phyloP scores from a whole-genome alignment of 2,329 filamentous ascomycete species.

The Sporothrix variecibatus region DNA sequence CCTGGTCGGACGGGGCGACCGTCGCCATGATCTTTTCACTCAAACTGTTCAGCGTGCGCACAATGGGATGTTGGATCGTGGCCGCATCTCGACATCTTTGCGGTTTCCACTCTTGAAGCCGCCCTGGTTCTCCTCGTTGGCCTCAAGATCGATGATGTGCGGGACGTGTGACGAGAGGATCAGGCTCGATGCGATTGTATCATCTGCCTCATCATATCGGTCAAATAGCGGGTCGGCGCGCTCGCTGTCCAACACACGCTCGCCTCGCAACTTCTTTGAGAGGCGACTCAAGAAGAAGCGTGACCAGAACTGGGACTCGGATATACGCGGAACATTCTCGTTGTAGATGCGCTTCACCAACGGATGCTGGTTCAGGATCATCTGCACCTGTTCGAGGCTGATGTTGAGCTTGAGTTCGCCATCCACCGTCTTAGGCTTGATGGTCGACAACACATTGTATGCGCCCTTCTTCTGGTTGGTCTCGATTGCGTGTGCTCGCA shows the following conservation, averaged over 20 bases:
- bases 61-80: conserved; percentile 77
- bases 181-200: conserved; percentile 56
- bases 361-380: conserved; percentile 92
- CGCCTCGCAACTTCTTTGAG: conserved; percentile 87
- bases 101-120: conserved; percentile 79
- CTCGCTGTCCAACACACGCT: conserved; percentile 79
- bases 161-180: conserved; percentile 70
- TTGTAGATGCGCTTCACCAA: conserved; percentile 89
- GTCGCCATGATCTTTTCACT: conserved; percentile 93
- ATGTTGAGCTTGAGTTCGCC: conserved; percentile 75
- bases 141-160: conserved; percentile 87
- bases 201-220: conserved; percentile 74
- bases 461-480: conserved; percentile 81
- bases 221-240: conserved; percentile 78
- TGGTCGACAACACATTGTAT: conserved; percentile 89
- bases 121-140: conserved; percentile 93
- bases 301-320: conserved; percentile 84
- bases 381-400: conserved; percentile 85
- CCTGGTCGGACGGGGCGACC: conserved; percentile 75
- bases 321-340: conserved; percentile 82
- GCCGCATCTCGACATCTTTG: conserved; percentile 88
- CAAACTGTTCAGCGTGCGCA: conserved; percentile 83
- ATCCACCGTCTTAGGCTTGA: conserved; percentile 77
- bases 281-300: conserved; percentile 90
- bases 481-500: conserved; percentile 90